Evolutionary conservation across 2,329 filamentous ascomycete species (phyloP), one percentile per base, ranked within the genome.

Genomic region (Pyricularia pennisetigena): DNA sequence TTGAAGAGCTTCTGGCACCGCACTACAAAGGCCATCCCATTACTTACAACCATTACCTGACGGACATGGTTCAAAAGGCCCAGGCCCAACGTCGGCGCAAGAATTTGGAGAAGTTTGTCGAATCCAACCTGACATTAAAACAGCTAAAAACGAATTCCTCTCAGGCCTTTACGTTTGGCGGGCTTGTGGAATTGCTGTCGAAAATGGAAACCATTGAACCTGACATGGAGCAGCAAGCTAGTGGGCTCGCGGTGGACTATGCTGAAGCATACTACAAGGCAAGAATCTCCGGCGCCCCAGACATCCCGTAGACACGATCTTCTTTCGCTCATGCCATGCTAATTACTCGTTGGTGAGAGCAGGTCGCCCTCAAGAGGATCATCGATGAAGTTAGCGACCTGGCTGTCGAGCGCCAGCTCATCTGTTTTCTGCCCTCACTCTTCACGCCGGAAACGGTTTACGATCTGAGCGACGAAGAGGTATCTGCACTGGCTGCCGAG

Each of bases 191-290:
- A 0, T n/a, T 68, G 0, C 26, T 69, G 26, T 10, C 29, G 14
- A 20, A 8, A 24, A 26, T 68, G 28, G 29, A 30, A 32, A 1
- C 67, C 69, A 70, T 68, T 7, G 75, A 79, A 69, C 70, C 69
- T 1, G 74, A 81, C 68, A 79, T 80, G 76, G 74, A 77, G 59
- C 68, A 68, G 1, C 77, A 74, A 69, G 79, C 79, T 4, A 78
- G 77, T 23, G 77, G 74, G 0, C 75, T 79, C 66, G 78, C 77
- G 10, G 68, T 78, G 7, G 76, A 81, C 68, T 77, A 75, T 65
- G 79, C 82, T 76, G 71, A 80, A 66, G 79, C 80, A 1, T 83
- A 82, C 70, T 83, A 83, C 73, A 79, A 82, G 76, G 80, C 26
- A 35, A 32, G 23, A 64, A 23, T 14, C 8, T 66, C 24, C 9